Conservation (phyloP, 192 early-diverging fungal genomes). For the Neocallimastix lanati region DNA sequence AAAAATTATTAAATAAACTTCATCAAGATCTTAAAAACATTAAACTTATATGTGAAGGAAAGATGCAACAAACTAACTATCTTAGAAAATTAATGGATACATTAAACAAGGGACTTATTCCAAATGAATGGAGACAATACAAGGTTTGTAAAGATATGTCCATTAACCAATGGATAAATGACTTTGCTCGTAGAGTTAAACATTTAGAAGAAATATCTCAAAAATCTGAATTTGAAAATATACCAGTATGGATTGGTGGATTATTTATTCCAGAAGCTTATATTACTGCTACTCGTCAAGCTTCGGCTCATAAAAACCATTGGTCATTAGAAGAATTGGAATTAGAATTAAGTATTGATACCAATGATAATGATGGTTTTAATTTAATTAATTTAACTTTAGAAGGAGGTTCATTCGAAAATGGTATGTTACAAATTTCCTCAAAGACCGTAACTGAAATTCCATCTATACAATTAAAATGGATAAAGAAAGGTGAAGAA, state of each 20-base stretch:
- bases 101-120: slow-evolving; percentile 48
- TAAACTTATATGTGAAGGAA: slow-evolving; percentile 47
- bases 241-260: slow-evolving; percentile 65
- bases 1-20: slow-evolving; percentile 34
- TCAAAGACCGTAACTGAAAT: not conserved
- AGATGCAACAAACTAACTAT: slow-evolving; percentile 74
- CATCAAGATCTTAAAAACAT: slow-evolving; percentile 48
- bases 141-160: slow-evolving; percentile 36
- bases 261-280: slow-evolving; percentile 78
- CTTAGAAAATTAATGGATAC: slow-evolving; percentile 47
- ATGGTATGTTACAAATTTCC: not conserved
- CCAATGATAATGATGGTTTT: slow-evolving; percentile 1
- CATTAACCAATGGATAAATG: slow-evolving; percentile 49
- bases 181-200: slow-evolving; percentile 48
- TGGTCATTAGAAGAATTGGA: slow-evolving; percentile 72
- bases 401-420: not conserved
- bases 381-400: not conserved
- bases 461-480: not conserved
- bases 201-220: slow-evolving; percentile 32
- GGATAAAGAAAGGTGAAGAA: not conserved
- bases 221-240: not conserved
- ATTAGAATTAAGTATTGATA: slow-evolving; percentile 9
- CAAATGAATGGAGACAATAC: slow-evolving; percentile 48
- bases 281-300: slow-evolving; percentile 76
- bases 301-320: slow-evolving; percentile 44